Evolutionary conservation across 2,329 filamentous ascomycete genomes (phyloP), one percentile per base, ranked within the genome.

Genomic region (Trichoderma sp.): DNA sequence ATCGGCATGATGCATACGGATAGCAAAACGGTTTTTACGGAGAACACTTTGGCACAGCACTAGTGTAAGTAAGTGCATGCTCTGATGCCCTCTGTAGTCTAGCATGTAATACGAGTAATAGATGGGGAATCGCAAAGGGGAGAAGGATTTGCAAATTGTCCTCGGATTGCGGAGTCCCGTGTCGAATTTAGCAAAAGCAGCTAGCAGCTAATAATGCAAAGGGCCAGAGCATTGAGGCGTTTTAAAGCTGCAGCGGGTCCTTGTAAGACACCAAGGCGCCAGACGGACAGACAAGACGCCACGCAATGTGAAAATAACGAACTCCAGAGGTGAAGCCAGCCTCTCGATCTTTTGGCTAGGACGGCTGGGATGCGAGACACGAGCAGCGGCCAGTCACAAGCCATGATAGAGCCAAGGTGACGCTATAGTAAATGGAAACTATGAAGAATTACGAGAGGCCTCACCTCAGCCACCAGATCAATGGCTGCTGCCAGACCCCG

Each of bases 391-490:
- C 35, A 56, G 68, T 60, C 53, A 50, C 31, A 16, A 35, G 21
- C 50, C 62, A n/a, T 31, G 27, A 18, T 16, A 31, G 33, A 11
- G 31, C 29, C 21, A n/a, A 59, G 50, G 18, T 21, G 50, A 53
- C 16, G 45, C 45, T 33, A 59, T 7, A 45, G 24, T 11, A 18
- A 45, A 45, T 41, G 16, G 38, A 8, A 18, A 35, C n/a, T 31
- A 18, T 9, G 31, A 11, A 18, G 12, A 21, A 6, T n/a, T 21
- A 35, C 60, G 35, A 59, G 63, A 74, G 68, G 68, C 68, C 68
- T 71, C 68, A 45, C 68, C 38, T 62, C 68, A 45, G 68, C 56
- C 56, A 71, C 68, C 56, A n/a, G 67, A 41, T 45, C 53, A 45
- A 62, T 45, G 68, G 68, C 27, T 33, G 35, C 68, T 53, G 12